Conservation (phyloP, 495 filamentous ascomycete genomes). For the Cairneyella variabilis region DNA sequence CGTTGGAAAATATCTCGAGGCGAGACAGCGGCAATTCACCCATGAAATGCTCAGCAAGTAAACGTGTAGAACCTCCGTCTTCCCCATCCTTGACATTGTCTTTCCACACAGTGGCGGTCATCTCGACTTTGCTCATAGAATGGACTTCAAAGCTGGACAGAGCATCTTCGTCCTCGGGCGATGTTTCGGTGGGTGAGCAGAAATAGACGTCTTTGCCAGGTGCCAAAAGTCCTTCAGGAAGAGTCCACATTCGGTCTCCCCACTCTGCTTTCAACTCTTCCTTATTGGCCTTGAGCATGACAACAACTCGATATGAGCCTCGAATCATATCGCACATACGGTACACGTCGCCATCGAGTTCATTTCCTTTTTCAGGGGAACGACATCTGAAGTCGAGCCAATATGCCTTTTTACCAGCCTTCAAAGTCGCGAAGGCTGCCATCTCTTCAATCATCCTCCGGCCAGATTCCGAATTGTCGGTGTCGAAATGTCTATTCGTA, state of each 20-base stretch:
- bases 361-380: not conserved
- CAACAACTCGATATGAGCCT: slow-evolving; percentile 30
- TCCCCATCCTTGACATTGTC: slow-evolving; percentile 10
- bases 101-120: slow-evolving; percentile 13
- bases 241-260: slow-evolving; percentile 42
- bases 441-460: slow-evolving; percentile 12
- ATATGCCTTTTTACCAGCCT: slow-evolving; percentile 32
- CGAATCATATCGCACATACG: slow-evolving; percentile 39
- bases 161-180: not conserved
- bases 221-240: slow-evolving; percentile 39
- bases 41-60: slow-evolving; percentile 37
- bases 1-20: slow-evolving; percentile 31
- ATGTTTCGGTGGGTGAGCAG: slow-evolving; percentile 7
- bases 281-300: slow-evolving; percentile 23
- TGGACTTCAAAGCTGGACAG: too few species aligned
- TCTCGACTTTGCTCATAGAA: slow-evolving; percentile 5
- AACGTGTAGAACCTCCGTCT: slow-evolving; percentile 21
- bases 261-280: slow-evolving; percentile 28
- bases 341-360: slow-evolving; percentile 28
- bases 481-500: slow-evolving; percentile 16
- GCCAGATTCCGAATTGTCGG: slow-evolving; percentile 10
- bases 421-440: slow-evolving; percentile 13
- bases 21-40: slow-evolving; percentile 33
- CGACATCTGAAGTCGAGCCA: slow-evolving; percentile 31
- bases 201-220: slow-evolving; percentile 28